Percentiles rank a stretch among this genome's conserved stretches.
Evolutionary conservation across 202 grass and related monocot genomes (phyloP).

Genomic region (Schoenoplectus tabernaemontani): DNA sequence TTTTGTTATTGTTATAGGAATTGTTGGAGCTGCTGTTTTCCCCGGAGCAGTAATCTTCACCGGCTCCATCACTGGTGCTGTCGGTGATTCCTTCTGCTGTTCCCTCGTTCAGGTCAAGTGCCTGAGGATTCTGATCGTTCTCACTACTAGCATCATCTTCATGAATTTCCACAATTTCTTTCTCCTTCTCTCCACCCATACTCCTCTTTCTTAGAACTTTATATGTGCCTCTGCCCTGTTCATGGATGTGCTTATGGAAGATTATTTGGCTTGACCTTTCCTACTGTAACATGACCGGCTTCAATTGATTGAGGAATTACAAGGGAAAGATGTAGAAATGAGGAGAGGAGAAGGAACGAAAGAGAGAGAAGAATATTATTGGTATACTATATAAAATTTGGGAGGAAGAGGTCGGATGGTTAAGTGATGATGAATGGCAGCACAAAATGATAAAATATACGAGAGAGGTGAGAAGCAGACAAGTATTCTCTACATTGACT

Average conservation of each 20-base stretch:
- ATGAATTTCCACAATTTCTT: conserved; percentile 33
- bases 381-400: conserved; percentile 28
- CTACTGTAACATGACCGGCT: conserved; percentile 33
- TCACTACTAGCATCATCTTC: conserved; percentile 30
- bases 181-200: conserved; percentile 34
- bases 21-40: conserved; percentile 42
- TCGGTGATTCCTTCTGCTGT: not conserved
- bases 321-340: conserved; percentile 35
- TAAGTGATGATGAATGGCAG: not conserved
- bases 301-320: conserved; percentile 28
- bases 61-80: conserved; percentile 7
- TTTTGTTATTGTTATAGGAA: conserved; percentile 39
- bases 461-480: conserved; percentile 39
- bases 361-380: conserved; percentile 49
- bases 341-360: conserved; percentile 31
- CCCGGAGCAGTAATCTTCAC: not conserved
- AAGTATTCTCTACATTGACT: conserved; percentile 75
- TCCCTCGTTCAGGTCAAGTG: conserved; percentile 71
- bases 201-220: not conserved
- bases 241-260: conserved; percentile 6
- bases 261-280: conserved; percentile 39
- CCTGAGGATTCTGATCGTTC: not conserved
- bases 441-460: conserved; percentile 40
- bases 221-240: not conserved
- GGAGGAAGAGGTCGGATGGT: not conserved